Conservation (phyloP, 2,329 filamentous ascomycete genomes). For the Pseudocercospora pini-densiflorae region DNA sequence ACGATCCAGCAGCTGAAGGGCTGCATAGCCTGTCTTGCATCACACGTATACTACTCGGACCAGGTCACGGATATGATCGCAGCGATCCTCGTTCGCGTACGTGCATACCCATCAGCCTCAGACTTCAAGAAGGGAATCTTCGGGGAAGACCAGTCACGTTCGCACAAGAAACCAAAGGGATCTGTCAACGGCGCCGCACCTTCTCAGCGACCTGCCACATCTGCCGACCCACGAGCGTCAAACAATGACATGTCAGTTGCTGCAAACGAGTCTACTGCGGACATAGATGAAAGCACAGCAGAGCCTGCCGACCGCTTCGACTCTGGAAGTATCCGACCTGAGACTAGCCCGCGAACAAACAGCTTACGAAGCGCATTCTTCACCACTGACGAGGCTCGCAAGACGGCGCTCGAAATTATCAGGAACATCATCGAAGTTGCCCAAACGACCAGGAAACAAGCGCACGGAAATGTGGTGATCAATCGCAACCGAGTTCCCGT, state of each 20-base stretch:
- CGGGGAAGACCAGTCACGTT: constrained; percentile 17
- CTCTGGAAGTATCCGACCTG: constrained; percentile 49
- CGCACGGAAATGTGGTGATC: constrained; percentile 28
- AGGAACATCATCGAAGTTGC: constrained; percentile 83
- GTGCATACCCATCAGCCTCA: constrained; percentile 54
- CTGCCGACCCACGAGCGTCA: constrained; percentile 14
- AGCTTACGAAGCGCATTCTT: constrained; percentile 56
- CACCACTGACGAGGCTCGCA: constrained; percentile 64
- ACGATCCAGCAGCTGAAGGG: constrained; percentile 63
- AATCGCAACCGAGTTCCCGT: constrained; percentile 67
- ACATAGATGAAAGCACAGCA: constrained; percentile 1
- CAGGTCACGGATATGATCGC: constrained; percentile 95
- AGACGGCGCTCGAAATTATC: constrained; percentile 74
- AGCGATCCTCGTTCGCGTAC: constrained; percentile 77
- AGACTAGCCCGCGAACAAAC: constrained; percentile 54
- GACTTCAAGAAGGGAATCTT: constrained; percentile 35
- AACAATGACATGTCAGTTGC: constrained; percentile 12
- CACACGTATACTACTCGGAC: constrained; percentile 95
- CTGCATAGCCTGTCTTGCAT: constrained; percentile 89
- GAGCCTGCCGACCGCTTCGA: background rate
- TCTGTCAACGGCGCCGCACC: constrained; percentile 17
- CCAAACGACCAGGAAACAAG: constrained; percentile 52
- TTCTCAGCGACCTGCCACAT: constrained; percentile 26
- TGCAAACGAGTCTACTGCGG: constrained; percentile 9
- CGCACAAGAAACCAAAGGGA: constrained; percentile 17